These are phyloP conservation scores for Neonothopanus nambi DNA, from an alignment of 1,284 basidiomycete genomes.

Conservation along the genomic window DNA sequence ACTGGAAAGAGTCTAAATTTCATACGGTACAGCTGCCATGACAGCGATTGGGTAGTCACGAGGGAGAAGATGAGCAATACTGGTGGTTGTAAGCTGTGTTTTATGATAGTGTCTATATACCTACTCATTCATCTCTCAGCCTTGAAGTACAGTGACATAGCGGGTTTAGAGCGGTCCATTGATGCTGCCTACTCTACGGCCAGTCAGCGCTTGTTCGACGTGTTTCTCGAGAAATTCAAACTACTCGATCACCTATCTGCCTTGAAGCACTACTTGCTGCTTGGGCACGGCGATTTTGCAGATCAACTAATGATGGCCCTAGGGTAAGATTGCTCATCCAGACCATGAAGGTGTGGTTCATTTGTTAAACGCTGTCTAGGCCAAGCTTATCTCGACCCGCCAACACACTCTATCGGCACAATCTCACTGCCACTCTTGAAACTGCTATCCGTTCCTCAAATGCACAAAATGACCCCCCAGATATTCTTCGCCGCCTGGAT, in stretches of 20 bases:
- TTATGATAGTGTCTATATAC: neutral
- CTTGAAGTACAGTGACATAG: constrained; percentile 92
- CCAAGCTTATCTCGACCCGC: constrained; percentile 87
- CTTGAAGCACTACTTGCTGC: constrained; percentile 90
- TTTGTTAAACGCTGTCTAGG: constrained; percentile 50
- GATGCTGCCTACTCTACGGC: constrained; percentile 93
- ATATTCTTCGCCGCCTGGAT: constrained; percentile 91
- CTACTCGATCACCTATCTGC: constrained; percentile 89
- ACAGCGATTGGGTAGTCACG: constrained; percentile 93
- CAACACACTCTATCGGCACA: constrained; percentile 93
- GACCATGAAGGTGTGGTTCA: constrained; percentile 8
- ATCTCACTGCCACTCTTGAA: constrained; percentile 94
- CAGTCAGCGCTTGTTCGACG: constrained; percentile 89
- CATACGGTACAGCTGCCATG: constrained; percentile 95
- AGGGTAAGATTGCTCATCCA: constrained; percentile 53
- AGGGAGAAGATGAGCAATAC: constrained; percentile 83
- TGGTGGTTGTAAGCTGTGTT: constrained; percentile 63
- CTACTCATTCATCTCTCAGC: constrained; percentile 42
- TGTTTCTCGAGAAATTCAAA: constrained; percentile 95
- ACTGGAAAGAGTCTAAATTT: constrained; percentile 98
- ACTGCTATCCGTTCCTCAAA: constrained; percentile 95
- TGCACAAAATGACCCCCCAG: constrained; percentile 83
- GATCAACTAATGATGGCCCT: constrained; percentile 94
- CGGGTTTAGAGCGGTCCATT: constrained; percentile 91
- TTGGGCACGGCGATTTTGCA: constrained; percentile 95